These are phyloP conservation scores for Vanderwaltozyma tropicalis DNA, from an alignment of 805 yeast genomes.

Conservation along the genomic window DNA sequence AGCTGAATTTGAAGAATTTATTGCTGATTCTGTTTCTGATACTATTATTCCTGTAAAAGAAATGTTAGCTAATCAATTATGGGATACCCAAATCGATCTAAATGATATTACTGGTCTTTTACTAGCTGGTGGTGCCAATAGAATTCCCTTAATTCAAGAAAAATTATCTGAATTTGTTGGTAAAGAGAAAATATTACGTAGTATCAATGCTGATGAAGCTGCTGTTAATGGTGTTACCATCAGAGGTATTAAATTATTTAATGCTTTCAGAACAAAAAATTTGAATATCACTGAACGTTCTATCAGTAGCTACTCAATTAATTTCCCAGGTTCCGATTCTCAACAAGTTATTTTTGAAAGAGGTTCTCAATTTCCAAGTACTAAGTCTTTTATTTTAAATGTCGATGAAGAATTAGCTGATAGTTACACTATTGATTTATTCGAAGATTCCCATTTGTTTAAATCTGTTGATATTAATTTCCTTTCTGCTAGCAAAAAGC, in stretches of 20 bases:
- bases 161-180: conserved; percentile 38
- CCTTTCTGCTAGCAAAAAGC: conserved; percentile 22
- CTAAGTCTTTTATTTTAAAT: conserved; percentile 28
- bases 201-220: conserved; percentile 92
- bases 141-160: conserved; percentile 80
- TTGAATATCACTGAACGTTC: conserved; percentile 50
- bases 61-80: conserved; percentile 35
- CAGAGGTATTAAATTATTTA: conserved; percentile 67
- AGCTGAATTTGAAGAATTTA: conserved; percentile 60
- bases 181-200: conserved; percentile 56
- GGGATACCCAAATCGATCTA: conserved; percentile 20
- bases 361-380: conserved; percentile 32
- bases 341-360: conserved; percentile 34
- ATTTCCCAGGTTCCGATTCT: conserved; percentile 5
- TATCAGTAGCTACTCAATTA: conserved; percentile 37
- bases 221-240: conserved; percentile 84
- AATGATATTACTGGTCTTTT: conserved; percentile 53
- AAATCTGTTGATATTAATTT: conserved; percentile 9
- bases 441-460: conserved; percentile 15
- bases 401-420: conserved; percentile 22
- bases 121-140: conserved; percentile 80
- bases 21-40: conserved; percentile 29
- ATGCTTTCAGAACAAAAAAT: conserved; percentile 49
- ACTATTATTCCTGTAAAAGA: conserved; percentile 43
- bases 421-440: conserved; percentile 28